phyloP scores from a whole-genome alignment of 2,329 filamentous ascomycete species.

The Verticillium tricorpus region DNA sequence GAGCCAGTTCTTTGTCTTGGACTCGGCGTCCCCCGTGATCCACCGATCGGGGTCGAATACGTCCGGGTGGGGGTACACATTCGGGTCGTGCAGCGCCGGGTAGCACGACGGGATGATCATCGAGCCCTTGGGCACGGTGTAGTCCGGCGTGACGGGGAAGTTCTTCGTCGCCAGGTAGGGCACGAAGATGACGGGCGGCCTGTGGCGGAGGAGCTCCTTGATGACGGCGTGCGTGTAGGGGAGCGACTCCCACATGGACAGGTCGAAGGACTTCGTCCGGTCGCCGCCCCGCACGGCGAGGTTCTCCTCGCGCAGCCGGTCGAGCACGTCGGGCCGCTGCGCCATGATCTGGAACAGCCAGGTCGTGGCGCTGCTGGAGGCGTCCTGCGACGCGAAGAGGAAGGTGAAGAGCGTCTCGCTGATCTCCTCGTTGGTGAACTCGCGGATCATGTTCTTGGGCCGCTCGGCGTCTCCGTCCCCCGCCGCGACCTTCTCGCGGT shows the following conservation, averaged over 20 bases:
- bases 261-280: conserved; percentile 30
- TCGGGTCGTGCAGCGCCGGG: conserved; percentile 44
- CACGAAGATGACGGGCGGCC: conserved; percentile 50
- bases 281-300: conserved; percentile 38
- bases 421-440: conserved; percentile 46
- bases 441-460: conserved; percentile 41
- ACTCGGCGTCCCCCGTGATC: conserved; percentile 45
- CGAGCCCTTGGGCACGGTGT: conserved; percentile 44
- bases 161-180: conserved; percentile 43
- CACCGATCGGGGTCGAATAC: conserved; percentile 46
- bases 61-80: conserved; percentile 40
- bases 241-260: conserved; percentile 43
- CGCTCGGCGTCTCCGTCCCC: conserved; percentile 41
- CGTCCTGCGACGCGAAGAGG: conserved; percentile 49
- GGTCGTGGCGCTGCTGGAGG: conserved; percentile 47
- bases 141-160: conserved; percentile 41
- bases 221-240: conserved; percentile 48
- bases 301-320: conserved; percentile 42
- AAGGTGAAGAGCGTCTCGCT: conserved; percentile 48
- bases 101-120: conserved; percentile 48
- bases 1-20: conserved; percentile 48
- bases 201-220: conserved; percentile 47
- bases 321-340: conserved; percentile 43
- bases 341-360: conserved; percentile 49
- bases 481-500: conserved; percentile 58